phyloP scores from a whole-genome alignment of 257 asterid species.

The Nicotiana sylvestris region DNA sequence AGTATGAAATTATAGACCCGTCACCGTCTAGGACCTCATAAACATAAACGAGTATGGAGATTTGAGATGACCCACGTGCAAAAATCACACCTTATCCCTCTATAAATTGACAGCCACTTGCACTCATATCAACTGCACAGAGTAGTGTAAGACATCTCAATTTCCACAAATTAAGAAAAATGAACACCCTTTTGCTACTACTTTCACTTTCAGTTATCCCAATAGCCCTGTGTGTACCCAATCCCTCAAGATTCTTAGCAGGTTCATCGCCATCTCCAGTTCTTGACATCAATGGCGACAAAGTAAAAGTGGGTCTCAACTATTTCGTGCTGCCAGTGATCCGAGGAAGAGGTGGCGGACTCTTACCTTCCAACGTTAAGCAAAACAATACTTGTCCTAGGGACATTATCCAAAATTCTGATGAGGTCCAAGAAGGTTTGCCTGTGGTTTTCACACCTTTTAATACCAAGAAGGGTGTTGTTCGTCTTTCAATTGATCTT shows the following conservation, averaged over 20 bases:
- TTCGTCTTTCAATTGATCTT: neutral
- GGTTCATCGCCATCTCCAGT: neutral
- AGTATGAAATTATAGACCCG: neutral
- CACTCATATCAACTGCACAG: neutral
- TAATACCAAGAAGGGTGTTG: neutral
- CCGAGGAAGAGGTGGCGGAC: slow-evolving; percentile 12
- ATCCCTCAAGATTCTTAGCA: neutral
- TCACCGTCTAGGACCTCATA: neutral
- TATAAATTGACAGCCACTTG: neutral
- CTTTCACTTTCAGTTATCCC: neutral
- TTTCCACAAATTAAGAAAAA: neutral
- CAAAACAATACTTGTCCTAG: slow-evolving; percentile 8
- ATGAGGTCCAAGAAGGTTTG: slow-evolving; percentile 12
- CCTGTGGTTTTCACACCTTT: slow-evolving; percentile 4
- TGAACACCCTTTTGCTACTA: neutral
- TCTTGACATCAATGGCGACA: neutral
- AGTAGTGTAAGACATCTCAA: neutral
- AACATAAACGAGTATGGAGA: neutral
- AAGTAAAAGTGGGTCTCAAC: neutral
- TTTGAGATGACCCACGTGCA: neutral
- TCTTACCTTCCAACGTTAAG: neutral
- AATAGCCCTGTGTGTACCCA: neutral
- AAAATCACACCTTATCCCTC: neutral
- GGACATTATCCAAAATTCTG: neutral
- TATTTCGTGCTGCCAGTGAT: slow-evolving; percentile 4